Base-by-base conservation (phyloP, 306 rosid genomes). In the Quercus wislizeni region DNA sequence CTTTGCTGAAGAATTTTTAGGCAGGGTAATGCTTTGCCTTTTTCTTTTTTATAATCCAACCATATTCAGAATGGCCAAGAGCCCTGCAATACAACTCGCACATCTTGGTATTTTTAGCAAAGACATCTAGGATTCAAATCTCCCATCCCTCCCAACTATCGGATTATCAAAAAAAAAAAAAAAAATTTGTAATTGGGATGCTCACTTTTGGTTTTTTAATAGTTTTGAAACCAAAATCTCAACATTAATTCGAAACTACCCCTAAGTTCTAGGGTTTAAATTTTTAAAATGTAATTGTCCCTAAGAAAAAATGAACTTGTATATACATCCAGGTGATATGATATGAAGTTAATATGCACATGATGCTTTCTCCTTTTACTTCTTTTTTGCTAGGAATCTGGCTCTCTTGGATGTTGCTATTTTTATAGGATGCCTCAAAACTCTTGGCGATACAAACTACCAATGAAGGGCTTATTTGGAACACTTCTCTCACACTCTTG, bases 351-450 rank as follows among this genome's bases (percentile, higher is more conserved):
- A 59, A 59, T 13, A 59, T 27, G 19, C 15, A 28, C 38, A 27
- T 63, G 72, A 64, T 19, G 46, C 27, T 27, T 19, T 67, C 5
- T n/a, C 51, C 6, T 35, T 67, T 10, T 67, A 19, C 15, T 9
- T 20, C 49, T 49, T 46, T 20, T 71, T 71, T 12, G 13, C 12
- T 38, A 82, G 85, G 82, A 23, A 0, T 82, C 28, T 68, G 61
- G 76, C 21, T 78, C 33, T 58, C 65, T 11, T 46, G 59, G 85
- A 35, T 35, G 15, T 77, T 78, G 3, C 25, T 56, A 30, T 28
- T 31, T 15, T 55, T 51, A 55, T 72, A 73, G 52, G 52, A 27
- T 23, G 49, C 74, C 59, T 74, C 75, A 49, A 49, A 80, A 55
- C 61, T n/a, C 67, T 12, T 7, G 38, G 69, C 63, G 55, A 56